A percentile compares a stretch with the other conserved stretches of the same genome.
Evolutionary conservation across 2,329 filamentous ascomycete species (phyloP).

Genomic region (Botrytis paeoniae): DNA sequence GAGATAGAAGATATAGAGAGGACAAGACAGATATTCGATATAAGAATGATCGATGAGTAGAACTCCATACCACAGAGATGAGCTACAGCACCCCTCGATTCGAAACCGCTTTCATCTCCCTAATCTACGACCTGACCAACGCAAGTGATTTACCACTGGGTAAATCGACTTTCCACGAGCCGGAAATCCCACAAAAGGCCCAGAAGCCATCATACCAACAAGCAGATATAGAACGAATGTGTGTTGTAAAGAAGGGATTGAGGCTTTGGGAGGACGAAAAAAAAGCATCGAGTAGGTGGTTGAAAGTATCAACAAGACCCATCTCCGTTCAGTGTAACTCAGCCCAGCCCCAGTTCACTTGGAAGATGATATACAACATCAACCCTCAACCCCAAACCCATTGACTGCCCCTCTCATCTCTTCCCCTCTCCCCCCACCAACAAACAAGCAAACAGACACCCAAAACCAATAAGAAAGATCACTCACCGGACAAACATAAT

Average conservation of each 20-base stretch:
- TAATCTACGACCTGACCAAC: too few species aligned
- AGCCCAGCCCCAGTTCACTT: not conserved
- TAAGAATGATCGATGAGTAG: not conserved
- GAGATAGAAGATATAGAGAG: not conserved
- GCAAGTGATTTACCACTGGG: not conserved
- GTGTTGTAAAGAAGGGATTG: not conserved
- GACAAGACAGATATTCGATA: not conserved
- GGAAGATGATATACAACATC: not conserved
- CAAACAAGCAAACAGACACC: not conserved
- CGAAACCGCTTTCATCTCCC: not conserved
- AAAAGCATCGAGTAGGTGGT: not conserved
- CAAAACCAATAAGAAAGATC: not conserved
- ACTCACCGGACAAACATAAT: conserved; percentile 75
- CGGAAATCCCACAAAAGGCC: not conserved
- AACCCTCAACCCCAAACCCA: not conserved
- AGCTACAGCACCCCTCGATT: not conserved
- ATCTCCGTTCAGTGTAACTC: not conserved
- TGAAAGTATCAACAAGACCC: not conserved
- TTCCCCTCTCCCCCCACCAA: not conserved
- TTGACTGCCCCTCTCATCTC: not conserved
- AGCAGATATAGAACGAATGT: not conserved
- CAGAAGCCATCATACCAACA: not conserved
- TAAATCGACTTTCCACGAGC: not conserved
- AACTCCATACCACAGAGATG: not conserved
- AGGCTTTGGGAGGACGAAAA: not conserved